phyloP scores from a whole-genome alignment of 345 rosid species.

The Eucalyptus pauciflora region DNA sequence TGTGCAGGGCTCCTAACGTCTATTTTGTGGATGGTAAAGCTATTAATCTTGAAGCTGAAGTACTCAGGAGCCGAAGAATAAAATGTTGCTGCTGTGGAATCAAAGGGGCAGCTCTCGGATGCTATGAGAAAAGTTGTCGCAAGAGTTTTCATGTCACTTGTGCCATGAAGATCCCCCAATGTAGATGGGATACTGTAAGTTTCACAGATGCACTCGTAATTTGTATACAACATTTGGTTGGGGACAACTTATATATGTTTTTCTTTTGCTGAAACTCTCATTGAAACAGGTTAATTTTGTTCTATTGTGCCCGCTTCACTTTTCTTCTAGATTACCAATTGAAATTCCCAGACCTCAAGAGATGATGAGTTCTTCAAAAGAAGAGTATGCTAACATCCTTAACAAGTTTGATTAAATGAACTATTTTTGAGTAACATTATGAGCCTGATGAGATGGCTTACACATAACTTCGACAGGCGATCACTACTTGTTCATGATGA shows the following conservation, averaged over 20 bases:
- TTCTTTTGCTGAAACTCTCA: not conserved
- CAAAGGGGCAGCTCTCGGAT: slow-evolving; percentile 96
- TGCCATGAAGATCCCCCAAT: slow-evolving; percentile 26
- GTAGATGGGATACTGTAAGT: slow-evolving; percentile 89
- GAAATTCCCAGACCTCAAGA: slow-evolving; percentile 22
- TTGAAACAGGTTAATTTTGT: slow-evolving; percentile 69
- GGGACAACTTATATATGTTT: not conserved
- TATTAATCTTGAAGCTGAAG: slow-evolving; percentile 76
- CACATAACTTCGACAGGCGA: slow-evolving; percentile 21
- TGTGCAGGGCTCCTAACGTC: slow-evolving; percentile 85
- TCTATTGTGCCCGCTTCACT: slow-evolving; percentile 71
- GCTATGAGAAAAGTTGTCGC: slow-evolving; percentile 48
- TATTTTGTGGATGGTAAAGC: slow-evolving; percentile 58
- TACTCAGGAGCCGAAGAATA: slow-evolving; percentile 72
- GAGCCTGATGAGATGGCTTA: not conserved
- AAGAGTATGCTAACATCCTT: slow-evolving; percentile 25
- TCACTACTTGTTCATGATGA: slow-evolving; percentile 4
- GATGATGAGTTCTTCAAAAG: slow-evolving; percentile 13
- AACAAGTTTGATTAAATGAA: not conserved
- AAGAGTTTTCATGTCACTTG: slow-evolving; percentile 16
- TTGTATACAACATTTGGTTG: not conserved
- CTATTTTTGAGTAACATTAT: not conserved
- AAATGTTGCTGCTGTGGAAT: slow-evolving; percentile 71
- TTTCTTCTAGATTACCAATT: slow-evolving; percentile 56
- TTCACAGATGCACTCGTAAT: not conserved